Conservation (phyloP, 352 stramenopile genomes). For the Phytophthora palmivora region DNA sequence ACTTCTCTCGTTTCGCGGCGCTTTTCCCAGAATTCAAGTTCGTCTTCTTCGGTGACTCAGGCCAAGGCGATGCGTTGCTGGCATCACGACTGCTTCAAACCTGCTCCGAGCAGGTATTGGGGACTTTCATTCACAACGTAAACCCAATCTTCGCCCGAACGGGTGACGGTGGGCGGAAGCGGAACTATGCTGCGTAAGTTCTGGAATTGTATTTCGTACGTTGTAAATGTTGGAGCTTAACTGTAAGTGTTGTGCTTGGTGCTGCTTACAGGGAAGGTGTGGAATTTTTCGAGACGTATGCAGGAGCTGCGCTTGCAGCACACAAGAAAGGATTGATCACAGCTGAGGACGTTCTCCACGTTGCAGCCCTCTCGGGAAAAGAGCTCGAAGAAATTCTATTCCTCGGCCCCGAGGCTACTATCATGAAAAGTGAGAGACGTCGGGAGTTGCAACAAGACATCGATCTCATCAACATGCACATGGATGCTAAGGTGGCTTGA, state of each 20-base stretch:
- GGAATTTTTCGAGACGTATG: constrained; percentile 79
- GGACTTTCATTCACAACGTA: constrained; percentile 84
- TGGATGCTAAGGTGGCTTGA: constrained; percentile 20
- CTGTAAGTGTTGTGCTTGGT: background rate
- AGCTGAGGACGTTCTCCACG: constrained; percentile 53
- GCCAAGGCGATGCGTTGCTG: constrained; percentile 78
- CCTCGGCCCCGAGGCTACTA: constrained; percentile 43
- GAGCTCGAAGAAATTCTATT: constrained; percentile 64
- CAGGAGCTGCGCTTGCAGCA: constrained; percentile 58
- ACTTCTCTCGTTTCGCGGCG: constrained; percentile 79
- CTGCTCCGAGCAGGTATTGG: constrained; percentile 70
- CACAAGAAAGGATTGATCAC: constrained; percentile 70
- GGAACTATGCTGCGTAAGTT: constrained; percentile 65
- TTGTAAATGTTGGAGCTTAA: background rate
- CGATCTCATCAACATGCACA: constrained; percentile 31
- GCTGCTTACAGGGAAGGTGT: constrained; percentile 64
- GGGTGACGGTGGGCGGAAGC: constrained; percentile 71
- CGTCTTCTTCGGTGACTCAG: constrained; percentile 87
- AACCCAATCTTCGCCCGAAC: constrained; percentile 60
- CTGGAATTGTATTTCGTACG: background rate
- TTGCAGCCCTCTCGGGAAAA: constrained; percentile 45
- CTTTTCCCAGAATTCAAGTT: constrained; percentile 89
- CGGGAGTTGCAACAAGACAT: constrained; percentile 56
- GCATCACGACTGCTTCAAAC: constrained; percentile 65
- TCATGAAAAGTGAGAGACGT: constrained; percentile 45